Conservation (phyloP, 805 yeast genomes). For the Cyberlindnera mississippiensis region DNA sequence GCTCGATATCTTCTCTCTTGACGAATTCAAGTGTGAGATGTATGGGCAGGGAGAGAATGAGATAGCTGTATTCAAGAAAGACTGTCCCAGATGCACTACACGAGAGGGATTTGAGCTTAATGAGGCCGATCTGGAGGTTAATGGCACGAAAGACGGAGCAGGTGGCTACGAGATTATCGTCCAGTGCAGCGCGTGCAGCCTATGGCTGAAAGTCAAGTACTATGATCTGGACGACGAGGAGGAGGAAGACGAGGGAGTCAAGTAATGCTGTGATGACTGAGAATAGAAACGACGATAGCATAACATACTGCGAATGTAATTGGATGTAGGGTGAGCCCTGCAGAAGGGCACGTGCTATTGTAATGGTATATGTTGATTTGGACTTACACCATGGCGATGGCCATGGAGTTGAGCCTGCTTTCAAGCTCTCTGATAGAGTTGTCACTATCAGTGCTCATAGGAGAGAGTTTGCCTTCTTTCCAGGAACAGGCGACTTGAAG, state of each 20-base stretch:
- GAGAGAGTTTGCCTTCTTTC: constrained; percentile 63
- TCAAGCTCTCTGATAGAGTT: constrained; percentile 50
- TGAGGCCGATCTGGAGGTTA: constrained; percentile 57
- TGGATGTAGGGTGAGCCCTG: no score
- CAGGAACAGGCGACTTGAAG: constrained; percentile 57
- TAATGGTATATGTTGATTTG: constrained; percentile 63
- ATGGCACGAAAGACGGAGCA: constrained; percentile 42
- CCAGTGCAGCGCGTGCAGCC: constrained; percentile 79
- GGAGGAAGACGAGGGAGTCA: constrained; percentile 5
- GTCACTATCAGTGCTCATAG: constrained; percentile 62
- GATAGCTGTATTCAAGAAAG: constrained; percentile 40
- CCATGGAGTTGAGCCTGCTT: constrained; percentile 66
- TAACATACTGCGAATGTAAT: no score
- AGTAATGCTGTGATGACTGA: no score
- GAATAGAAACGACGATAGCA: no score
- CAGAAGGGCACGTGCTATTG: no score
- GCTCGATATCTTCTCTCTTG: constrained; percentile 61
- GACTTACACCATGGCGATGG: constrained; percentile 85
- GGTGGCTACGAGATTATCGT: constrained; percentile 65
- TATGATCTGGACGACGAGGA: constrained; percentile 39
- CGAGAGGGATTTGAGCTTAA: constrained; percentile 50
- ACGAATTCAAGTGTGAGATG: constrained; percentile 48
- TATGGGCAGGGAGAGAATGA: constrained; percentile 32
- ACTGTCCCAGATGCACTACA: constrained; percentile 66
- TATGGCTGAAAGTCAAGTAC: constrained; percentile 78